Evolutionary conservation across 495 filamentous ascomycete genomes (phyloP).

Genomic region (Hypoxylon cercidicola): DNA sequence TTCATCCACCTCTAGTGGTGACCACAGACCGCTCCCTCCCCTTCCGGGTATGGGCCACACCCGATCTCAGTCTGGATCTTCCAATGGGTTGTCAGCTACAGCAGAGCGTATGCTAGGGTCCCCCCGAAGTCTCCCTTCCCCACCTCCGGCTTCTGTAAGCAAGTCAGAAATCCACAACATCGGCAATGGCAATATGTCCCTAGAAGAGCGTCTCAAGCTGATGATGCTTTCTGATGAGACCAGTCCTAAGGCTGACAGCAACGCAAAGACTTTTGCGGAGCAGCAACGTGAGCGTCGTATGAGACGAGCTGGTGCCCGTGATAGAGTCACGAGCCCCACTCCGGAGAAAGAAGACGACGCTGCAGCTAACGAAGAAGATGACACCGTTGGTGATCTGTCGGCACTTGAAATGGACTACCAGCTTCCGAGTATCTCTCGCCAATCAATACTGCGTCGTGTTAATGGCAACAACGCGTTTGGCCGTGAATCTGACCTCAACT

Average conservation of each 20-base stretch:
- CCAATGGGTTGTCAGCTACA: constrained; percentile 64
- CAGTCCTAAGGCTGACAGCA: constrained; percentile 53
- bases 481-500: constrained; percentile 70
- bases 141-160: constrained; percentile 70
- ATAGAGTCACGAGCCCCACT: constrained; percentile 58
- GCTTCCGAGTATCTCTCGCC: constrained; percentile 84
- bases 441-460: constrained; percentile 90
- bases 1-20: constrained; percentile 76
- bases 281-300: constrained; percentile 71
- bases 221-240: constrained; percentile 80
- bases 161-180: constrained; percentile 78
- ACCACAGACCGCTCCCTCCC: constrained; percentile 80
- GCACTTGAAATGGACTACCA: constrained; percentile 66
- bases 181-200: constrained; percentile 73
- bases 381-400: constrained; percentile 64
- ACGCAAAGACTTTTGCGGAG: constrained; percentile 52
- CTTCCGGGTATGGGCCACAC: constrained; percentile 64
- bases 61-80: constrained; percentile 52
- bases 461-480: constrained; percentile 71
- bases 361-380: constrained; percentile 54
- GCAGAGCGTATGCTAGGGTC: constrained; percentile 70
- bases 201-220: constrained; percentile 82
- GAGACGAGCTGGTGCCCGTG: constrained; percentile 61
- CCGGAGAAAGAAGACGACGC: constrained; percentile 60
- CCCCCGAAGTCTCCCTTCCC: constrained; percentile 72